phyloP scores from a whole-genome alignment of 305 asterid species.

The Plantago coronopus region DNA sequence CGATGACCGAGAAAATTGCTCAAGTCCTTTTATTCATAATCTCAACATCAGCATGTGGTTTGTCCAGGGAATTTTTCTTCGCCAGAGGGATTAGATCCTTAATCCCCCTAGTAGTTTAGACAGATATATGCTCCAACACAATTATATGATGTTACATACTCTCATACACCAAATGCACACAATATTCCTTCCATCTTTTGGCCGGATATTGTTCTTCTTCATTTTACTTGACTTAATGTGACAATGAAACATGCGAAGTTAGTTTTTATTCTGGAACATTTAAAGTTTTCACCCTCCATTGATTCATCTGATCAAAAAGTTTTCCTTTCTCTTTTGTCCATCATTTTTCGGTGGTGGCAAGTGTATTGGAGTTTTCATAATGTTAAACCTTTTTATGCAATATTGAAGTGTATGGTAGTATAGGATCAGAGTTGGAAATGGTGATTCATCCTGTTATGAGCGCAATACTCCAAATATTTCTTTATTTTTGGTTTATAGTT shows the following conservation, averaged over 20 bases:
- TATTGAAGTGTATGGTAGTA: constrained; percentile 2
- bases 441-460: constrained; percentile 31
- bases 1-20: background rate
- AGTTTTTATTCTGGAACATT: background rate
- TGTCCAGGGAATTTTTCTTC: constrained; percentile 23
- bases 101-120: constrained; percentile 22
- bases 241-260: background rate
- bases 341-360: background rate
- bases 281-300: background rate
- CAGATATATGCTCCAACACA: constrained; percentile 33
- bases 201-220: constrained; percentile 13
- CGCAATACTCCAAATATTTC: constrained; percentile 28
- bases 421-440: constrained; percentile 33
- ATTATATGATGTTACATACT: constrained; percentile 19
- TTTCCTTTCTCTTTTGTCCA: background rate
- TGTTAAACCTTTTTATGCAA: background rate
- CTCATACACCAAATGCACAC: constrained; percentile 16
- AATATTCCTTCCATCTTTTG: constrained; percentile 20
- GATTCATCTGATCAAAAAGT: too few relatives aligned
- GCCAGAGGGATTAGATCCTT: constrained; percentile 44
- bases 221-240: background rate
- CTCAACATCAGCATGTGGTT: constrained; percentile 32
- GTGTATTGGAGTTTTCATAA: background rate
- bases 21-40: constrained; percentile 25
- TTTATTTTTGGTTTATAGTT: constrained; percentile 17